Evolutionary conservation across 495 filamentous ascomycete genomes (phyloP), one percentile per base, ranked within the genome.

Genomic region (Neurospora cerealis): DNA sequence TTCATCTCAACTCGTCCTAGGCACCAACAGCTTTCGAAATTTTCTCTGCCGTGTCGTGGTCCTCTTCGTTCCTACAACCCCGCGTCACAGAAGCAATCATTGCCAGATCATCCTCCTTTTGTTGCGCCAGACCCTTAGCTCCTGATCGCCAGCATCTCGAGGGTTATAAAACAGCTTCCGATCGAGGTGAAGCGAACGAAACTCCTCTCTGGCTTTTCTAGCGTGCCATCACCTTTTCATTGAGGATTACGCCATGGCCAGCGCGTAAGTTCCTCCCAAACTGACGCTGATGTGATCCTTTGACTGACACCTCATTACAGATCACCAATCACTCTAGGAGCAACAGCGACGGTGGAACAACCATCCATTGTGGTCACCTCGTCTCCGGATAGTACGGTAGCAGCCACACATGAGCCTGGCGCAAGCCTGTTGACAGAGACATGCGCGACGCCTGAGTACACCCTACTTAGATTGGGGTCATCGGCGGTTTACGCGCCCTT

Each of bases 371-470:
- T 39, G 21, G 72, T 70, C 28, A 48, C 41, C 19, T 13, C 37
- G 70, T 48, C 10, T 71, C 28, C 37, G 6, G 38, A 28, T 60
- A n/a, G 39, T 48, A 7, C 24, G 11, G 70, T n/a, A 7, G 37
- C 70, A 9, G 70, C 15, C 21, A 71, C 39, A 10, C 5, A 66
- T 36, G 28, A 66, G 54, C 54, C 54, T 19, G 54, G 28, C 54
- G 54, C 54, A 19, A 34, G 54, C 15, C 6, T 66, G 15, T 37
- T 76, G 38, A 69, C n/a, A 0, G 69, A 60, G 13, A 19, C 69
- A 41, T 80, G 78, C 71, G 74, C 77, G 3, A 73, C 70, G 4
- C 71, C 77, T 0, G 70, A 76, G 19, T 79, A 70, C 62, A 74
- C 75, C 5, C 48, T 77, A 36, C 44, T 80, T 38, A 73, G 77